Base-by-base conservation (phyloP, 2,329 filamentous ascomycete genomes). In the Aspergillus aculeatus region DNA sequence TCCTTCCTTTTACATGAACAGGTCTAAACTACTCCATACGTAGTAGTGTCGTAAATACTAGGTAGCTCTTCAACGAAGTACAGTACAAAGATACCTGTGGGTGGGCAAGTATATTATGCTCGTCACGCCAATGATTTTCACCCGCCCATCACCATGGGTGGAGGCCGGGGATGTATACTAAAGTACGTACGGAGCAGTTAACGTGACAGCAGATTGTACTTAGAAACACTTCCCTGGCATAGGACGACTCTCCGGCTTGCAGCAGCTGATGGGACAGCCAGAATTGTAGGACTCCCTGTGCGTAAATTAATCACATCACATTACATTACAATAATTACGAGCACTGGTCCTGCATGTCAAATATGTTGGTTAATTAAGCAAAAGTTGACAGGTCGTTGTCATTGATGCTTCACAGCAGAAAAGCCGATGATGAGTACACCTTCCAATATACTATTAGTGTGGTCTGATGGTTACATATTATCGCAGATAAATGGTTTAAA, bases 51-150 rank as follows among this genome's bases (percentile, higher is more conserved):
- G 26, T 9, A 32, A 12, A 3, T 32, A 35, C 11, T 6, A 35
- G 32, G 32, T 35, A 35, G 32, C 11, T 35, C 32, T 9, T 29
- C 7, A 29, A 3, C 9, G 10, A 16, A 35, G 32, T 12, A 35
- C 10, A 29, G 32, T 12, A 35, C 32, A 12, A 35, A 35, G 14
- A 35, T 49, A n/a, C 12, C 21, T 4, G 19, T 41, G 57, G 51
- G 24, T 26, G 47, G 51, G 47, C 14, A 58, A 19, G 52, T 31
- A 31, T 47, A 47, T 35, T 38, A 50, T 38, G 41, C 38, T 21
- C 41, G 38, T 60, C 24, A 41, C 56, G 31, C 32, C 52, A 53
- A 55, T 57, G 57, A 60, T 56, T 54, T 56, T 52, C 55, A 23
- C 50, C 5, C 41, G 49, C 41, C 51, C 48, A 50, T 50, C 35